phyloP scores from a whole-genome alignment of 495 filamentous ascomycete genomes.

The Aspergillus ostianus region DNA sequence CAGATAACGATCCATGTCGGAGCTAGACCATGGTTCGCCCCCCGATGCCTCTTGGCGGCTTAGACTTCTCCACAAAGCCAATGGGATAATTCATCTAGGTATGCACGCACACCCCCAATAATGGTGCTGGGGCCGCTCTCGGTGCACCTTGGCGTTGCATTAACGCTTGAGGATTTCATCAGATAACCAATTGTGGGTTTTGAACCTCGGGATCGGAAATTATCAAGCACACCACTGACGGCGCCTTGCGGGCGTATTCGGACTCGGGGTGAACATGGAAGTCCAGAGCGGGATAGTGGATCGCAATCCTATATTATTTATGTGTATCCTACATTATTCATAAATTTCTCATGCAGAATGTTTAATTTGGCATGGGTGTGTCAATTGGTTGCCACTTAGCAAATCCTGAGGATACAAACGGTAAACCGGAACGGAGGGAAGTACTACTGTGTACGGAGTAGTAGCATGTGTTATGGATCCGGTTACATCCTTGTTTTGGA shows the following conservation, averaged over 20 bases:
- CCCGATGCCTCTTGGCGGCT: constrained; percentile 6
- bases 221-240: not conserved
- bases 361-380: not conserved
- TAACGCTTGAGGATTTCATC: not conserved
- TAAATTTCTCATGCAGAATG: not conserved
- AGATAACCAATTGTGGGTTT: not conserved
- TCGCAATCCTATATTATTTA: not conserved
- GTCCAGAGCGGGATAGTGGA: not conserved
- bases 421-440: not conserved
- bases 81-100: not conserved
- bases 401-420: not conserved
- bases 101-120: not conserved
- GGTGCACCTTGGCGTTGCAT: not conserved
- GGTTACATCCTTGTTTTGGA: too few relatives aligned
- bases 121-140: too few relatives aligned
- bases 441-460: too few relatives aligned
- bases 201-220: not conserved
- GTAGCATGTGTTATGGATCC: too few relatives aligned
- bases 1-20: constrained; percentile 8
- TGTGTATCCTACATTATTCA: not conserved
- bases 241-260: not conserved
- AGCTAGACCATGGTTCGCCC: constrained; percentile 2
- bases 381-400: not conserved
- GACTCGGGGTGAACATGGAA: not conserved
- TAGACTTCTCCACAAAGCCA: not conserved